Base-by-base conservation (phyloP, 129 eudicot species). In the Ambrosia trifida region DNA sequence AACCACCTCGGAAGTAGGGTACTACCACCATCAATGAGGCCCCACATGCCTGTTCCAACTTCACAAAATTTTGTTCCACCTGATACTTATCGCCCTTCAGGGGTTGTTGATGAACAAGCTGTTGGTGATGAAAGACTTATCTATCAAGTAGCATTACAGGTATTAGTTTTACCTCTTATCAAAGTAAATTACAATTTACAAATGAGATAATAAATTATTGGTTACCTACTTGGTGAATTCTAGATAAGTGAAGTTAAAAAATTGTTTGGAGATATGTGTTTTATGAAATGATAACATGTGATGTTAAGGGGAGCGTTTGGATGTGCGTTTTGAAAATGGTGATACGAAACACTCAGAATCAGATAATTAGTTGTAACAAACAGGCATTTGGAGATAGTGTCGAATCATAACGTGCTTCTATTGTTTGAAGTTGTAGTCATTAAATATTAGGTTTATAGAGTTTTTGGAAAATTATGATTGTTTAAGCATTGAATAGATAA, bases 131-230 rank as follows among this genome's bases (percentile, higher is more conserved):
- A 91, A 79, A 84, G 92, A 64, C 78, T 80, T 44, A 81, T 88
- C 66, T 86, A 74, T 74, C 89, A 86, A 83, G 88, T 87, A 47
- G 96, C 96, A 75, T 52, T 91, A 74, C 96, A 86, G 93, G 97
- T 91, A 72, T n/a, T 47, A 16, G n/a, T 24, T 62, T 11, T 2
- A 31, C 17, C 40, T 47, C n/a, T 24, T 4, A 24, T n/a, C 7
- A 12, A 14, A 43, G 58, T 31, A n/a, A 70, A 47, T 24, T 24
- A 24, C 28, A 24, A 24, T 24, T 14, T 19, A 20, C n/a, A 64
- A 64, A 28, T 11, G 7, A 7, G 54, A 41, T 12, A 65, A 47
- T 6, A 70, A 58, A 58, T 30, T 24, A 28, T n/a, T n/a, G n/a
- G n/a, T n/a, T n/a, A n/a, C 36, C 18, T 36, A 70, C 50, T 18